Evolutionary conservation across 164 flowering plant species (phyloP), one percentile per base, ranked within the genome.

Genomic region (Macadamia integrifolia): DNA sequence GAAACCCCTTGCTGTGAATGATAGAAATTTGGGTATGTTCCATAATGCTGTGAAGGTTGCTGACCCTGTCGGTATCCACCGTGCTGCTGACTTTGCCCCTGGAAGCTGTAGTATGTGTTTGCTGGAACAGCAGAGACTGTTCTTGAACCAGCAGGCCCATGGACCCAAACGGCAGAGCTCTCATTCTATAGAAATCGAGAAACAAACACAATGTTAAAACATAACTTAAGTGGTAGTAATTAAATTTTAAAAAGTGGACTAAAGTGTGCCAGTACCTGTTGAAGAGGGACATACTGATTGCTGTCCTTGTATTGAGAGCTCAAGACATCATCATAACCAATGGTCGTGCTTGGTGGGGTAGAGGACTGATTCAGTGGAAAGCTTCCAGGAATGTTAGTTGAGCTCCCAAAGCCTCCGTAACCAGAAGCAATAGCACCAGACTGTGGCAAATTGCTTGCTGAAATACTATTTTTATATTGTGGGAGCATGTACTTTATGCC

Each of bases 271-370:
- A 58, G 46, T 78, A 86, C 92, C 95, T 94, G 98, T 75, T 87
- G 98, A 65, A 90, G 82, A 44, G 92, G 79, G 53, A 87, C 66
- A 72, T 83, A 80, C 66, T 87, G 90, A 70, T 65, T 87, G 66
- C 56, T 78, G 44, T 89, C 97, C 78, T 90, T 94, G 86, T 85
- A 90, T 68, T 94, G 99, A 69, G 98, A 87, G 73, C 79, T 80
- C 66, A 89, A 63, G 57, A 83, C 75, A 71, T 90, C 98, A 63
- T 94, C 98, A 70, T 90, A 94, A 59, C 88, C 79, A 28, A 85
- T 68, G 31, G 84, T 80, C 32, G 96, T 76, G 68, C 86, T 88
- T 42, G 84, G 76, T 62, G 88, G 82, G 13, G 86, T 87, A 61
- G 87, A 49, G 18, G 92, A 83, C 15, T 82, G 84, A 76, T 90